These are phyloP conservation scores for Cyberlindnera maclurae DNA, from an alignment of 805 yeast genomes.

Conservation along the genomic window DNA sequence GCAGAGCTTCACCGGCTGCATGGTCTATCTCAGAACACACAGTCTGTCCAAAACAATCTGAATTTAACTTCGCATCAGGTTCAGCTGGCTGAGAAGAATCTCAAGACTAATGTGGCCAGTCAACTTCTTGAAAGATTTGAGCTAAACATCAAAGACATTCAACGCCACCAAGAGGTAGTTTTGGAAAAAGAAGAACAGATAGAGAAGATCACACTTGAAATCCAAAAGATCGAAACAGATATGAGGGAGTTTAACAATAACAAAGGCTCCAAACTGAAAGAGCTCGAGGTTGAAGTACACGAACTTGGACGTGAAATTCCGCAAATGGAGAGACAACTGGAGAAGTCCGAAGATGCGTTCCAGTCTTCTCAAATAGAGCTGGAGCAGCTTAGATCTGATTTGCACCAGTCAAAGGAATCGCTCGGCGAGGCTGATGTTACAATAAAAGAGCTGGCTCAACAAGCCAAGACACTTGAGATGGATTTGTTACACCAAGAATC, in stretches of 20 bases:
- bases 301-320: slow-evolving; percentile 31
- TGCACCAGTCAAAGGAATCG: slow-evolving; percentile 37
- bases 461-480: slow-evolving; percentile 18
- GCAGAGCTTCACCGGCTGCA: slow-evolving; percentile 36
- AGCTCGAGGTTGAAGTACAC: slow-evolving; percentile 47
- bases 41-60: slow-evolving; percentile 49
- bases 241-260: slow-evolving; percentile 74
- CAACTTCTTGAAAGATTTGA: slow-evolving; percentile 45
- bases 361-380: slow-evolving; percentile 62
- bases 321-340: slow-evolving; percentile 33
- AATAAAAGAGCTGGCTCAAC: slow-evolving; percentile 30
- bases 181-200: slow-evolving; percentile 28
- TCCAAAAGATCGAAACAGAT: slow-evolving; percentile 57
- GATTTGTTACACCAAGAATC: slow-evolving; percentile 25
- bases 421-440: slow-evolving; percentile 29
- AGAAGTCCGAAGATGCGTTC: slow-evolving; percentile 41
- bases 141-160: slow-evolving; percentile 39
- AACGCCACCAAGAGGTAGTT: slow-evolving; percentile 32
- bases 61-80: slow-evolving; percentile 54
- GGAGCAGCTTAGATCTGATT: slow-evolving; percentile 61
- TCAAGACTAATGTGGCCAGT: slow-evolving; percentile 50
- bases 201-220: slow-evolving; percentile 33
- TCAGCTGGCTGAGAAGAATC: slow-evolving; percentile 44
- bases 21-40: slow-evolving; percentile 41
- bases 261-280: slow-evolving; percentile 72